Base-by-base conservation (phyloP, 2,329 filamentous ascomycete species). In the Stachybotrys echinatus region DNA sequence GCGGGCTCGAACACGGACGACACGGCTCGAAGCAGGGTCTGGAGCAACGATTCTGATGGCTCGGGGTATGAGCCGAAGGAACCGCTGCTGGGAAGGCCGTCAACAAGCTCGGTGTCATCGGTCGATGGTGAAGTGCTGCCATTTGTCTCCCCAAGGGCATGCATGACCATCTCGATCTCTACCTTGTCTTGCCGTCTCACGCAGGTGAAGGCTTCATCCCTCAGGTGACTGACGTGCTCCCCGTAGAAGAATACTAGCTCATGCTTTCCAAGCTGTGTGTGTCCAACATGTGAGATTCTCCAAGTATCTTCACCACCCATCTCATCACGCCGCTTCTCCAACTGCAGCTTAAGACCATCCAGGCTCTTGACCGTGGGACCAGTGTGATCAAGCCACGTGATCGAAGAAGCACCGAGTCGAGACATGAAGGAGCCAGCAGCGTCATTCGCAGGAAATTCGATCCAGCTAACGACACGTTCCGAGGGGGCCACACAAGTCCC, bases 181-280 rank as follows among this genome's bases (percentile, higher is more conserved):
- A 95, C 74, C 54, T 85, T 79, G 50, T 87, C 76, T 4, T 81
- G 69, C 60, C 96, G 89, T 44, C 88, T 82, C 22, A 92, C 76
- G 23, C 89, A 81, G 10, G 85, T 88, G 65, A 96, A 96, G 50
- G 92, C 85, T 14, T 91, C 88, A 66, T 96, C 92, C 20, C 83
- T 81, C 34, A 91, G 80, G 55, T 88, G 85, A 50, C 87, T 83
- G 23, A 90, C 83, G 22, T 92, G 80, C 51, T 90, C 84, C 21
- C 87, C 83, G 44, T 87, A 79, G 55, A 97, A 80, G 63, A 89
- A 88, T 19, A 96, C 83, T 55, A 86, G 88, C 68, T 97, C 92
- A 62, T 97, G 90, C 45, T 88, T 85, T 4, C 92, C 92, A 4
- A 99, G 75, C 1, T 87, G 81, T 39, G 92, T 80, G 57, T 87